Evolutionary conservation across 257 asterid species (phyloP), one percentile per base, ranked within the genome.

Genomic region (Asclepias syriaca): DNA sequence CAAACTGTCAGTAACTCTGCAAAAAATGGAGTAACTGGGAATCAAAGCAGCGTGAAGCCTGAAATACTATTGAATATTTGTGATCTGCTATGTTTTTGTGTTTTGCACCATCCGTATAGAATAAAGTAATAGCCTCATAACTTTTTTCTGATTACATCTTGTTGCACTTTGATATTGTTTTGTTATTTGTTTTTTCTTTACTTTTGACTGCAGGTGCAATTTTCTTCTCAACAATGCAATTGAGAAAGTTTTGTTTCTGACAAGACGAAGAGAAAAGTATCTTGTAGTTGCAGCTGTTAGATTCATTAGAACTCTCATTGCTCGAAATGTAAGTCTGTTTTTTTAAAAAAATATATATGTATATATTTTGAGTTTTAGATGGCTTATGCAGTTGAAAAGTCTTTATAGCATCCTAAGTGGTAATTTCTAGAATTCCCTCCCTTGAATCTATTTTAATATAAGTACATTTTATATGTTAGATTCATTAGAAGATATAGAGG

Each of bases 71-170:
- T 92, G 72, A 92, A 89, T 80, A 82, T 90, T 71, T 92, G 98
- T 81, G 99, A 95, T 75, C 90, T 95, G 78, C 92, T 95, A 71
- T 88, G 94, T 92, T 95, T 90, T 83, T 95, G 97, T 63, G 89
- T 95, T 60, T 74, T 90, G 87, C 97, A 92, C 84, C 99, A 95
- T 82, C 95, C 99, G 27, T 84, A 84, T 70, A 87, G 94, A 84
- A 95, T 92, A 81, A 92, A 95, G 98, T 95, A 87, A 86, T 70
- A 60, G 78, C 73, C 75, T 80, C 49, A 65, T 77, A 37, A 58
- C 77, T 66, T 63, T 45, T 74, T 46, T 6, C 37, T 58, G n/a
- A n/a, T 65, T 39, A 27, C 51, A 11, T 53, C 37, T 75, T 56
- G 18, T 43, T 65, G 7, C 27, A 16, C 8, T 22, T 53, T 40